Evolutionary conservation across 805 yeast species (phyloP), one percentile per base, ranked within the genome.

Genomic region (Hanseniaspora thailandica): DNA sequence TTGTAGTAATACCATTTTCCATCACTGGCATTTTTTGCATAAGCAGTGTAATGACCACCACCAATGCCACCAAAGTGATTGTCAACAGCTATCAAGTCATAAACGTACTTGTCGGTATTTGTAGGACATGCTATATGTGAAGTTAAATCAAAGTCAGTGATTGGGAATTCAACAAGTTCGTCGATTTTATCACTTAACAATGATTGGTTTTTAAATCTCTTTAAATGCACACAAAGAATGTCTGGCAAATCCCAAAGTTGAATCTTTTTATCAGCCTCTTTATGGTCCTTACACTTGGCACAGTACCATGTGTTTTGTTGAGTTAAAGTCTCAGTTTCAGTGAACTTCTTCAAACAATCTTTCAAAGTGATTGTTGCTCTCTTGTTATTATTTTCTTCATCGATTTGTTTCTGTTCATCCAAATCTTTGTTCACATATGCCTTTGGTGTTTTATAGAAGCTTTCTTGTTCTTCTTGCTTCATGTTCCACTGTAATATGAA

Each of bases 1-100:
- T 90, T 89, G 65, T 76, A 90, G 63, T 88, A 84, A 63, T 88
- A 87, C 97, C 97, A 93, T 55, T 78, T 73, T 20, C 70, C 70
- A 61, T 86, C 94, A 41, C 78, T 72, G 65, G 79, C 82, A 62
- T 89, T 89, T 64, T 82, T 84, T 0, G 78, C 96, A 61, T 80
- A 83, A 0, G 97, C 85, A 1, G 98, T 93, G 66, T 93, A 90
- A 70, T 93, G 97, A 1, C 98, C 97, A 4, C 97, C 97, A 0
- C 97, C 97, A 19, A 90, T 71, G 0, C 97, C 96, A 48, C 97
- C 98, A 64, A 75, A 88, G 63, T 93, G 98, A 64, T 90, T 93
- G 64, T 89, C 97, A 22, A 93, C 96, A 0, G 93, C 97, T 60
- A 86, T 74, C 57, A 93, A 70, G 63, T 93, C 97, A 66, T 90